phyloP scores from a whole-genome alignment of 1,284 basidiomycete species.

The Naganishia liquefaciens region DNA sequence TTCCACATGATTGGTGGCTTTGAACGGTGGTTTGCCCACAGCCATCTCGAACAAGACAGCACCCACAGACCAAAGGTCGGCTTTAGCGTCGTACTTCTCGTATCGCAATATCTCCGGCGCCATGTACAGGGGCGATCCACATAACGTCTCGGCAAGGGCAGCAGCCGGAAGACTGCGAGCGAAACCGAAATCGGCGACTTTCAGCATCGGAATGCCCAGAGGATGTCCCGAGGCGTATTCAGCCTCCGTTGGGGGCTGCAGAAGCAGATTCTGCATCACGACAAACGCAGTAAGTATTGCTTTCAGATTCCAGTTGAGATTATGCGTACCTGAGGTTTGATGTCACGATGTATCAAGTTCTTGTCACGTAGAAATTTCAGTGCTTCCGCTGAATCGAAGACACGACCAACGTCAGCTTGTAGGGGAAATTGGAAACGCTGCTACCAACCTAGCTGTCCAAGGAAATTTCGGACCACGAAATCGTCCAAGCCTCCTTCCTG shows the following conservation, averaged over 20 bases:
- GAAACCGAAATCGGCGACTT: constrained; percentile 97
- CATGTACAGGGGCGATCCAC: constrained; percentile 98
- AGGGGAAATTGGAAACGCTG: constrained; percentile 6
- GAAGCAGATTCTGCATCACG: constrained; percentile 71
- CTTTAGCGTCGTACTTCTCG: constrained; percentile 97
- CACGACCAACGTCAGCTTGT: background rate
- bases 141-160: constrained; percentile 95
- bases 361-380: constrained; percentile 86
- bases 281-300: background rate
- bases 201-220: constrained; percentile 86
- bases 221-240: constrained; percentile 85
- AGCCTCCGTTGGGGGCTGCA: constrained; percentile 76
- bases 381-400: constrained; percentile 67
- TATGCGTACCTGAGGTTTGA: constrained; percentile 79
- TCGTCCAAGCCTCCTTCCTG: constrained; percentile 86
- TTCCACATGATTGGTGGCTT: constrained; percentile 94
- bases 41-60: constrained; percentile 96
- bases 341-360: constrained; percentile 93
- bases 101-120: constrained; percentile 96
- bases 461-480: constrained; percentile 85
- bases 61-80: constrained; percentile 96
- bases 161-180: constrained; percentile 87
- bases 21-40: constrained; percentile 89
- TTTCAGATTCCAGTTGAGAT: constrained; percentile 30
- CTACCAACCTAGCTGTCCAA: constrained; percentile 82